phyloP scores from a whole-genome alignment of 73 alveolate genomes.

The Paramecium tetraurelia region DNA sequence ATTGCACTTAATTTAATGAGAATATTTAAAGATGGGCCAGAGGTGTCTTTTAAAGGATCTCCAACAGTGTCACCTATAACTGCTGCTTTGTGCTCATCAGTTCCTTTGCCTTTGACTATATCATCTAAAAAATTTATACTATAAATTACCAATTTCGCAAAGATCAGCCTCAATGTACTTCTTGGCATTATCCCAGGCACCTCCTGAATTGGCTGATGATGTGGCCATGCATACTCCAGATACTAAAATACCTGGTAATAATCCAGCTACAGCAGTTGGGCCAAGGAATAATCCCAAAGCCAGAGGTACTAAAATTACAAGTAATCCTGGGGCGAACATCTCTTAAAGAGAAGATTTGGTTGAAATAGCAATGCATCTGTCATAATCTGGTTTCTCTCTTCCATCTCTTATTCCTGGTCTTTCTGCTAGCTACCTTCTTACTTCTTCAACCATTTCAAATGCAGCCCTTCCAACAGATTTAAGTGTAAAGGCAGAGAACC shows the following conservation, averaged over 20 bases:
- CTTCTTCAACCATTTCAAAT: slow-evolving; percentile 72
- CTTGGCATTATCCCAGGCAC: slow-evolving; percentile 96
- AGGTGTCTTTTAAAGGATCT: slow-evolving; percentile 87
- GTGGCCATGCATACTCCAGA: slow-evolving; percentile 90
- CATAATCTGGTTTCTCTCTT: slow-evolving; percentile 65
- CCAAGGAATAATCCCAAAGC: slow-evolving; percentile 88
- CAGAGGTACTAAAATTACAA: slow-evolving; percentile 85
- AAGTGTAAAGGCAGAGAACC: slow-evolving; percentile 82
- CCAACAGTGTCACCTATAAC: slow-evolving; percentile 96
- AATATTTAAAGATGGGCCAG: slow-evolving; percentile 87
- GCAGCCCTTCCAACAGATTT: slow-evolving; percentile 85
- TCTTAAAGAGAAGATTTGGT: slow-evolving; percentile 81
- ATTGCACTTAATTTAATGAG: slow-evolving; percentile 87
- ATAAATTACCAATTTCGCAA: neutral
- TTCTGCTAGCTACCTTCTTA: slow-evolving; percentile 48
- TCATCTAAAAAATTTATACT: slow-evolving; percentile 44
- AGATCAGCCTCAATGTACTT: slow-evolving; percentile 66
- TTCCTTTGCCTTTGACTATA: slow-evolving; percentile 68
- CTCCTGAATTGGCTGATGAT: slow-evolving; percentile 87
- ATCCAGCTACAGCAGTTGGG: slow-evolving; percentile 79
- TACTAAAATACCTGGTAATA: slow-evolving; percentile 83
- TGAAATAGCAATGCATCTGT: slow-evolving; percentile 68
- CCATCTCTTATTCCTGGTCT: slow-evolving; percentile 67
- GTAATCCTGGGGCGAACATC: slow-evolving; percentile 87
- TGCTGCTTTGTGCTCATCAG: slow-evolving; percentile 91